Base-by-base conservation (phyloP, 495 filamentous ascomycete species). In the Parmelia sp. region DNA sequence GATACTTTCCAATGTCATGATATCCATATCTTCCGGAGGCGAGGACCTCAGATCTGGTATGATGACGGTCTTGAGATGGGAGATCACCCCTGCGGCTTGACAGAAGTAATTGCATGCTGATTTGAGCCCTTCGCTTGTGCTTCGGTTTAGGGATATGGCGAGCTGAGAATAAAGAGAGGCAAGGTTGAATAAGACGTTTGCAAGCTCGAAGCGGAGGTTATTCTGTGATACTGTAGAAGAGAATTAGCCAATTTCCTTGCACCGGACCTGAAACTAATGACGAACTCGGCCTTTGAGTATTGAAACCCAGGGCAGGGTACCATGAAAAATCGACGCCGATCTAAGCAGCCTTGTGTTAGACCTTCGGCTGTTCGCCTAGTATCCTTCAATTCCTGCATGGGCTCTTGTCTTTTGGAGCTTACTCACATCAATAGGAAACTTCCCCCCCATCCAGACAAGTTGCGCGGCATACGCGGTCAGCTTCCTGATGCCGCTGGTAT, bases 11-110 rank as follows among this genome's bases (percentile, higher is more conserved):
- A 98, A 75, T 0, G 93, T 95, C 71, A 88, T 82, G 27, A 84
- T 82, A 71, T 98, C 94, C 94, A 98, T 96, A 67, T 98, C 94
- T 74, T 97, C 94, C 3, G 93, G 91, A 4, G 92, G 90, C 0
- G 88, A 82, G 35, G 89, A 84, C 40, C 92, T 88, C 64, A 98
- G 79, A 69, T 97, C 92, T 17, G 94, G 89, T 23, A 97, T 78
- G 17, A 97, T 83, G 35, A 85, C 82, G 36, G 77, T 83, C 71
- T 91, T 92, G 47, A 97, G 83, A 74, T 96, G 86, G 4, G 78
- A 79, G 42, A 97, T 77, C 0, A 96, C 89, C 3, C 94, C 94
- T 3, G 94, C 94, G 6, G 90, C 86, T 35, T 90, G 86, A 71
- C 90, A 94, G 73, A 94, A 92, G 74, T 94, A 94, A 76, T 91